Conservation (phyloP, 1,284 basidiomycete species). For the Leccinum solheimii region DNA sequence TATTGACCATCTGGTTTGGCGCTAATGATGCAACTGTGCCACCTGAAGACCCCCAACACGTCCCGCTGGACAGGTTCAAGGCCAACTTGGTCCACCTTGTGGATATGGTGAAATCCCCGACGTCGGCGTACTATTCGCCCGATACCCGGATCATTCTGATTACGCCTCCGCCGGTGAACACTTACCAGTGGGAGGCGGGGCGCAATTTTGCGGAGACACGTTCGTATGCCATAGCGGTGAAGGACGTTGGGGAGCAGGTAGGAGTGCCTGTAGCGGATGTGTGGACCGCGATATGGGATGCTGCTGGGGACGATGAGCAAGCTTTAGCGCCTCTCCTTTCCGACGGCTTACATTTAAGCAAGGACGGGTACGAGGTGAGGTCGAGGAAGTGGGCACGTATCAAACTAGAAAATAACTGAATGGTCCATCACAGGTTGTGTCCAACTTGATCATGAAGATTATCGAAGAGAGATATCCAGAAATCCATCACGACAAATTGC, state of each 20-base stretch:
- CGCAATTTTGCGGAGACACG: constrained; percentile 63
- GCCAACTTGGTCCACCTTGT: constrained; percentile 67
- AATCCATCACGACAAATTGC: constrained; percentile 60
- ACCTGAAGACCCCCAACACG: constrained; percentile 60
- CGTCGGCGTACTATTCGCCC: constrained; percentile 71
- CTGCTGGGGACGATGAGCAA: constrained; percentile 57
- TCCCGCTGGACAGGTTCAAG: constrained; percentile 70
- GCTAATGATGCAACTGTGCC: constrained; percentile 78
- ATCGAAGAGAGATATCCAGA: constrained; percentile 65
- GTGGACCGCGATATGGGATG: constrained; percentile 68
- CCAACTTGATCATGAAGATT: constrained; percentile 57
- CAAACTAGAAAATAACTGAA: constrained; percentile 9
- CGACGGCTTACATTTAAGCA: constrained; percentile 81
- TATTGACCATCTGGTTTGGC: constrained; percentile 87
- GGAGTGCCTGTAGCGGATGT: constrained; percentile 66
- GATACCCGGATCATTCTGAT: constrained; percentile 78
- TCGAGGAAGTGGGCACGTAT: background rate
- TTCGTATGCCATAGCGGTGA: constrained; percentile 69
- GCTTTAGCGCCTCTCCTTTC: constrained; percentile 51
- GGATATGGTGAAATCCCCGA: constrained; percentile 56
- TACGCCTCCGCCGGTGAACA: constrained; percentile 82
- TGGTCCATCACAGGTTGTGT: constrained; percentile 55
- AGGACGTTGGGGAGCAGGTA: constrained; percentile 55
- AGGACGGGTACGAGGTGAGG: constrained; percentile 65
- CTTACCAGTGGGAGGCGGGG: constrained; percentile 50